Conservation (phyloP, 2,329 filamentous ascomycete genomes). For the Aureobasidium sp. region DNA sequence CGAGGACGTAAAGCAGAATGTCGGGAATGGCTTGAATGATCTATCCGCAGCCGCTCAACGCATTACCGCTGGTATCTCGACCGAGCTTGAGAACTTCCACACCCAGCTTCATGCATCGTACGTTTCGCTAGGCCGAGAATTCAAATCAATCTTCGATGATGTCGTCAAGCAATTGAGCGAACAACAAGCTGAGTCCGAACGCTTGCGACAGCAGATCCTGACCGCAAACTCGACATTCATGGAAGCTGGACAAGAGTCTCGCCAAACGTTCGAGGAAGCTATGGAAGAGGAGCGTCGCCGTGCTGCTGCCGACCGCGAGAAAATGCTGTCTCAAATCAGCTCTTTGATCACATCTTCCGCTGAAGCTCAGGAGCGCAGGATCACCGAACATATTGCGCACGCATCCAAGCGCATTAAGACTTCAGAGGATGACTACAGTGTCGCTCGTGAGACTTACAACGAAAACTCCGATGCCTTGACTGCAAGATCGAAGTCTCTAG, state of each 20-base stretch:
- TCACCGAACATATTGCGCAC: conserved; percentile 55
- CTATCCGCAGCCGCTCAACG: conserved; percentile 77
- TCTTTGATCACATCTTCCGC: conserved; percentile 67
- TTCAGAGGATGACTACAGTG: conserved; percentile 43
- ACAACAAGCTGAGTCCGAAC: conserved; percentile 69
- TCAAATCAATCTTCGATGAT: conserved; percentile 77
- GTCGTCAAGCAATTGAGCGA: conserved; percentile 63
- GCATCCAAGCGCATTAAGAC: conserved; percentile 46
- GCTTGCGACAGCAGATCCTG: conserved; percentile 62
- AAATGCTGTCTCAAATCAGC: conserved; percentile 67
- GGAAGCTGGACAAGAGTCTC: conserved; percentile 58
- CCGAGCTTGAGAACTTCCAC: conserved; percentile 78
- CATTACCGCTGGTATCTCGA: conserved; percentile 82
- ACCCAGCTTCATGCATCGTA: conserved; percentile 78
- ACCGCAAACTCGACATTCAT: conserved; percentile 60
- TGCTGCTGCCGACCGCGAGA: conserved; percentile 63
- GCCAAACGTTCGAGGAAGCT: conserved; percentile 57
- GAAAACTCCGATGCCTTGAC: conserved; percentile 68
- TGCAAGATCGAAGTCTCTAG: conserved; percentile 56
- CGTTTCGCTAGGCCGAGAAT: conserved; percentile 71
- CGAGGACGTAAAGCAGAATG: conserved; percentile 76
- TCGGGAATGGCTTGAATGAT: conserved; percentile 75
- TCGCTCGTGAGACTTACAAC: conserved; percentile 55
- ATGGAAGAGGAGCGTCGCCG: conserved; percentile 68
- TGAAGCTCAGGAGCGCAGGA: conserved; percentile 61